Evolutionary conservation across 2,329 filamentous ascomycete genomes (phyloP).

Genomic region (Phyllosticta citriasiana): DNA sequence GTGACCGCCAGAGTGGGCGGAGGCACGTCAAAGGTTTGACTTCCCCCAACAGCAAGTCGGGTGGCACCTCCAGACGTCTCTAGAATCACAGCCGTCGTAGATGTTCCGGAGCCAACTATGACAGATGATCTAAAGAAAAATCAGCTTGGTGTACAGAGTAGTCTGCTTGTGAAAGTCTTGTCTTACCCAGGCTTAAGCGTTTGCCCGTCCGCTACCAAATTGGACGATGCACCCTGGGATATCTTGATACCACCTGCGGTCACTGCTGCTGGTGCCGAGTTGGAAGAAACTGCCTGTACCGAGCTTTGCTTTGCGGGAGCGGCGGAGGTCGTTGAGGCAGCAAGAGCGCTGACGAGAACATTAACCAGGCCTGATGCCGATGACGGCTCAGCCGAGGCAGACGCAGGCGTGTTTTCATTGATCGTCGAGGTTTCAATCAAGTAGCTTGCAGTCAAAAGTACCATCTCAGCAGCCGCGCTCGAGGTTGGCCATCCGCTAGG

Average conservation of each 20-base stretch:
- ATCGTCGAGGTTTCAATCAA: too few relatives aligned
- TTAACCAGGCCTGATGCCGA: too few relatives aligned
- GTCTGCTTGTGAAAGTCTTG: not conserved
- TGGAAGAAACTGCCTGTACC: not conserved
- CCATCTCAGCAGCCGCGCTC: not conserved
- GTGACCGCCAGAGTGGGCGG: not conserved
- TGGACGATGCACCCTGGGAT: not conserved
- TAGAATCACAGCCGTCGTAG: not conserved
- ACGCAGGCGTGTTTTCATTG: too few relatives aligned
- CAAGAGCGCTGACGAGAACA: too few relatives aligned
- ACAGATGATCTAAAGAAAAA: not conserved
- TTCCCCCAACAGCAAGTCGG: not conserved
- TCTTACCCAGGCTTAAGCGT: conserved; percentile 17
- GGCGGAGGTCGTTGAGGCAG: not conserved
- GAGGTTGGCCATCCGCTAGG: not conserved
- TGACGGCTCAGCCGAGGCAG: too few relatives aligned
- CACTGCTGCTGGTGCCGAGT: not conserved
- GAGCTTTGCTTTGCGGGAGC: not conserved
- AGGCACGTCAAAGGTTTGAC: not conserved
- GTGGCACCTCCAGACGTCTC: not conserved
- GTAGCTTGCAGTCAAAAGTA: not conserved
- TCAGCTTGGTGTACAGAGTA: not conserved
- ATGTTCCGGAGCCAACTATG: conserved; percentile 1
- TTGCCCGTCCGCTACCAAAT: not conserved
- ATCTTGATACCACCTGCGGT: not conserved